Evolutionary conservation across 2,329 filamentous ascomycete genomes (phyloP).

Genomic region (Malbranchea cinnamomea): DNA sequence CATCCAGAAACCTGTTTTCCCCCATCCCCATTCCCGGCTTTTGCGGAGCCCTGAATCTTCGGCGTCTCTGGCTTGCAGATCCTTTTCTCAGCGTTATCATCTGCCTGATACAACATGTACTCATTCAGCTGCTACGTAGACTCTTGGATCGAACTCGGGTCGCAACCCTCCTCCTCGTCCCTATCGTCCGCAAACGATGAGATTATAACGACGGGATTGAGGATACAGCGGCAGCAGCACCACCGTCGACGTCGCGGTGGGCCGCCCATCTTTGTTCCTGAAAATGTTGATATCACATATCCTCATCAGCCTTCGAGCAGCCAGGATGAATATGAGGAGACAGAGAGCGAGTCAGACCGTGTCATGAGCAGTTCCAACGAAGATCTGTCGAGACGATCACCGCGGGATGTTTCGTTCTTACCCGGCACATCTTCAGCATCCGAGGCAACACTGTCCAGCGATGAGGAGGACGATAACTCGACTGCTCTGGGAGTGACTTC

Average conservation of each 20-base stretch:
- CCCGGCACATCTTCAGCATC: slow-evolving; percentile 15
- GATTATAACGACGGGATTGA: slow-evolving; percentile 77
- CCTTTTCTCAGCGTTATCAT: too few species aligned
- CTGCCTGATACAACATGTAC: slow-evolving; percentile 20
- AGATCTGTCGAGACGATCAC: slow-evolving; percentile 27
- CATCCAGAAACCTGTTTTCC: neutral
- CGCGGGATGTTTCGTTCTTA: slow-evolving; percentile 13
- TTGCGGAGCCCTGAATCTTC: neutral
- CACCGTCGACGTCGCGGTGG: slow-evolving; percentile 41
- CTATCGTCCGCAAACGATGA: slow-evolving; percentile 69
- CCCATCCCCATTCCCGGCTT: neutral
- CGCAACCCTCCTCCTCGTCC: slow-evolving; percentile 85
- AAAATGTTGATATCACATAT: slow-evolving; percentile 26
- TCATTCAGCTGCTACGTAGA: slow-evolving; percentile 45
- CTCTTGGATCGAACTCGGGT: slow-evolving; percentile 91
- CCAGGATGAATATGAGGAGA: slow-evolving; percentile 90
- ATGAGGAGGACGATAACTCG: slow-evolving; percentile 59
- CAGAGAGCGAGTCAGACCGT: slow-evolving; percentile 74
- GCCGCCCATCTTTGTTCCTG: slow-evolving; percentile 21
- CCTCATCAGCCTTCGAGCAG: slow-evolving; percentile 47
- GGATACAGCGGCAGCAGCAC: slow-evolving; percentile 52
- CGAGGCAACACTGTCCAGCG: slow-evolving; percentile 23
- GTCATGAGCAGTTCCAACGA: slow-evolving; percentile 51
- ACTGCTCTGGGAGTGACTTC: slow-evolving; percentile 61
- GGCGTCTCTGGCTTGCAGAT: too few species aligned